Base-by-base conservation (phyloP, 345 rosid genomes). In the Salix caprea region DNA sequence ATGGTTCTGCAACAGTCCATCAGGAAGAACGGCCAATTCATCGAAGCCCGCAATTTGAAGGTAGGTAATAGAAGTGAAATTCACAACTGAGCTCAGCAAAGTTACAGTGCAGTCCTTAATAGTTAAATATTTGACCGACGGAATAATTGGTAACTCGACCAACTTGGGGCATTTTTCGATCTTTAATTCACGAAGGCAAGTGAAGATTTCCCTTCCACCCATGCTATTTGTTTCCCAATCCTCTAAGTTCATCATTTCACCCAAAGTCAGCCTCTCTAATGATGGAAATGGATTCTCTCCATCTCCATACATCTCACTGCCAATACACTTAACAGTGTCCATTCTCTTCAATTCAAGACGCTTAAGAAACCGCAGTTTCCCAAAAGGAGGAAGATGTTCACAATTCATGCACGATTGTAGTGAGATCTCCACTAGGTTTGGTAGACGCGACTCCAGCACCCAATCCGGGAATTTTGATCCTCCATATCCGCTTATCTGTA, bases 361-460 rank as follows among this genome's bases (percentile, higher is more conserved):
- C 44, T 40, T 40, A 40, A 40, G 44, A 9, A 40, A 40, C 44
- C 11, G 44, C 11, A 40, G 44, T 40, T 8, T 40, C 44, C 44
- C 44, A 40, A 40, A 46, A 46, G 19, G 52, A 36, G 80, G 76
- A 52, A 77, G 61, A 32, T 71, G 71, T 65, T 77, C 56, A 26
- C 67, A 71, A 3, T 46, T 13, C 14, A 4, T 16, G 24, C 82
- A 77, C 15, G 6, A 1, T 5, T 9, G 15, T 34, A 77, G 26
- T 7, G 26, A 3, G 60, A 77, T 21, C 32, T 64, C 37, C 70
- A 62, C 71, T 2, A 77, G 67, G 32, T 77, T 64, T 7, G 61
- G 30, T 15, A 70, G 46, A 16, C n/a, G 67, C 48, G 28, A 28
- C 1, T 21, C 37, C 68, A 64, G 64, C 48, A 76, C 23, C 78